phyloP scores from a whole-genome alignment of 1,284 basidiomycete genomes.

The Cutaneotrichosporon cavernicola region DNA sequence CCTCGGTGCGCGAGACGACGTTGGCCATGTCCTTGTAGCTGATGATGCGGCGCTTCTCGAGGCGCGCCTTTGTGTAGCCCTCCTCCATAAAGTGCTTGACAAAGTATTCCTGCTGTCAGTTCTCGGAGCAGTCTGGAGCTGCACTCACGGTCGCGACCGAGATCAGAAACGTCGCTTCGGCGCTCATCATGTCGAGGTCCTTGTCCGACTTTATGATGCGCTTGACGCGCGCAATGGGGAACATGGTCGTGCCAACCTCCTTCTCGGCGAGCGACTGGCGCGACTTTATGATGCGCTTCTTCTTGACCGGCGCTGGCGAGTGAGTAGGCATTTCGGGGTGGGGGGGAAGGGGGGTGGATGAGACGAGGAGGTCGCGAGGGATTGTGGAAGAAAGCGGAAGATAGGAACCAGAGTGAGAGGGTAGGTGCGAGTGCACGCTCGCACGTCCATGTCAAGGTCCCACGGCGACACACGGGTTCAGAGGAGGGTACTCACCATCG shows the following conservation, averaged over 20 bases:
- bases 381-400: neutral
- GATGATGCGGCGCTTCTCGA: slow-evolving; percentile 52
- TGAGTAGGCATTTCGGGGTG: slow-evolving; percentile 1
- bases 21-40: slow-evolving; percentile 53
- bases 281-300: slow-evolving; percentile 43
- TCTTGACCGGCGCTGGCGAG: slow-evolving; percentile 25
- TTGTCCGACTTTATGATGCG: slow-evolving; percentile 55
- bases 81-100: slow-evolving; percentile 54
- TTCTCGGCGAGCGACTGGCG: slow-evolving; percentile 50
- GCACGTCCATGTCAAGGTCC: neutral
- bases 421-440: neutral
- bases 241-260: slow-evolving; percentile 47
- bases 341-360: neutral
- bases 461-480: neutral
- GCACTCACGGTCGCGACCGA: slow-evolving; percentile 44
- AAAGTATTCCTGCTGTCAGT: slow-evolving; percentile 46
- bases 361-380: neutral
- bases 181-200: slow-evolving; percentile 53
- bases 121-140: slow-evolving; percentile 10
- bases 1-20: slow-evolving; percentile 42
- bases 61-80: slow-evolving; percentile 50
- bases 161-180: slow-evolving; percentile 54
- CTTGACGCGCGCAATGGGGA: slow-evolving; percentile 53
- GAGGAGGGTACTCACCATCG: neutral
- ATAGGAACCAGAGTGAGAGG: neutral